A percentile compares a stretch with the other conserved stretches of the same genome.
Conservation (phyloP, 129 eudicot species). For the Escallonia rubra region DNA sequence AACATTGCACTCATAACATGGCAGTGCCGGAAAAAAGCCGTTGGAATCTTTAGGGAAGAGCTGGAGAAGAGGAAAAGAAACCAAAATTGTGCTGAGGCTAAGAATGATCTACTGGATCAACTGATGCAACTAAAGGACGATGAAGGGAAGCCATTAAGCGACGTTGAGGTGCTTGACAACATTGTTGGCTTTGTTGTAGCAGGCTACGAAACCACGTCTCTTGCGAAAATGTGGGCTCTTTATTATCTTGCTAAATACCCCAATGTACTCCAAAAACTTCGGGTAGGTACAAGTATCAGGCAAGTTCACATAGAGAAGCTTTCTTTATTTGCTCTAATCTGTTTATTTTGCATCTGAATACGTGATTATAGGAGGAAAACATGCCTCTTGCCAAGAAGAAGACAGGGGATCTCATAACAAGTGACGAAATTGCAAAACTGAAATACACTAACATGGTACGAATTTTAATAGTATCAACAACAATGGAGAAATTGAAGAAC, state of each 20-base stretch:
- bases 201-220: constrained; percentile 29
- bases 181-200: constrained; percentile 25
- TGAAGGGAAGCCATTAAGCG: constrained; percentile 31
- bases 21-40: constrained; percentile 37
- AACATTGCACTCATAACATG: not conserved
- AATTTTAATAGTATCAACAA: not conserved
- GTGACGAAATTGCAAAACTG: constrained; percentile 25
- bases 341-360: not conserved
- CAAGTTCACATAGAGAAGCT: not conserved
- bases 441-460: constrained; percentile 31
- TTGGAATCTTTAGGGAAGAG: constrained; percentile 27
- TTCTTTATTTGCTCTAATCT: not conserved
- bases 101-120: constrained; percentile 37
- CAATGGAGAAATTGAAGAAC: no score
- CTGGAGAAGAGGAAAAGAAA: constrained; percentile 33
- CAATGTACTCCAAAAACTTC: constrained; percentile 39
- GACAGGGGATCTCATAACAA: constrained; percentile 29
- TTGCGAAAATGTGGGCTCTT: constrained; percentile 35
- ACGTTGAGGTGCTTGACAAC: constrained; percentile 38
- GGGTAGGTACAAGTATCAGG: constrained; percentile 15
- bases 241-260: constrained; percentile 47
- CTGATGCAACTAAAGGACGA: constrained; percentile 37
- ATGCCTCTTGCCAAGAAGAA: constrained; percentile 11
- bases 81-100: not conserved
- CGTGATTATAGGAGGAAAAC: constrained; percentile 37